Evolutionary conservation across 2,329 filamentous ascomycete species (phyloP), one percentile per base, ranked within the genome.

Genomic region (Trichoderma lentiforme): DNA sequence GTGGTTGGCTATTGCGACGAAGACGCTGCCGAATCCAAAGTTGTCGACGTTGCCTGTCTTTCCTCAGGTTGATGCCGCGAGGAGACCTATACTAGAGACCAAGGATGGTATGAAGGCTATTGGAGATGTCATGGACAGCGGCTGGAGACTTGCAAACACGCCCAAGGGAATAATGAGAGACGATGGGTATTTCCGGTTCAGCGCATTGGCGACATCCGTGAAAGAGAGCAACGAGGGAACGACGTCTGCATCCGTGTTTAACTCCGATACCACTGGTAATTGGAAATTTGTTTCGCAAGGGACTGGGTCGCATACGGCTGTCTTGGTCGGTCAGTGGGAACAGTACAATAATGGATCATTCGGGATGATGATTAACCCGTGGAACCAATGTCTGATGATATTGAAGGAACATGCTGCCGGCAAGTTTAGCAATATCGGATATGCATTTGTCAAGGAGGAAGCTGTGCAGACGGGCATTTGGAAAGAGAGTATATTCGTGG

Each of bases 341-440:
- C 67, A 70, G 67, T 70, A 70, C 24, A 70, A 51, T 18, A 70
- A 62, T 15, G 67, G 67, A 28, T 21, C 57, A n/a, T 70, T 70
- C 61, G 67, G 28, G 1, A 1, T 62, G 6, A 6, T 70, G n/a
- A 36, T 12, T 1, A 70, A 62, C 9, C 36, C n/a, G 6, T 9
- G 39, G 28, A 39, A 70, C 36, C 67, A 62, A 11, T 57, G 56
- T 14, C 28, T 70, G 57, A 70, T 70, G 67, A 24, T 70, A 15
- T 5, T 70, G 12, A 57, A 62, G 21, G 67, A 70, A 43, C 39
- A 53, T 36, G 28, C 2, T n/a, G 28, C 8, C 7, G 67, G 57
- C 28, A 61, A 18, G 30, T 53, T 28, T 53, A 58, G 47, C 15
- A 62, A 53, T 7, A 11, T 70, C 4, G 67, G 67, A 26, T 70